A percentile compares a stretch with the other conserved stretches of the same genome.
phyloP scores from a whole-genome alignment of 306 rosid genomes.

The Vachellia collinsii region DNA sequence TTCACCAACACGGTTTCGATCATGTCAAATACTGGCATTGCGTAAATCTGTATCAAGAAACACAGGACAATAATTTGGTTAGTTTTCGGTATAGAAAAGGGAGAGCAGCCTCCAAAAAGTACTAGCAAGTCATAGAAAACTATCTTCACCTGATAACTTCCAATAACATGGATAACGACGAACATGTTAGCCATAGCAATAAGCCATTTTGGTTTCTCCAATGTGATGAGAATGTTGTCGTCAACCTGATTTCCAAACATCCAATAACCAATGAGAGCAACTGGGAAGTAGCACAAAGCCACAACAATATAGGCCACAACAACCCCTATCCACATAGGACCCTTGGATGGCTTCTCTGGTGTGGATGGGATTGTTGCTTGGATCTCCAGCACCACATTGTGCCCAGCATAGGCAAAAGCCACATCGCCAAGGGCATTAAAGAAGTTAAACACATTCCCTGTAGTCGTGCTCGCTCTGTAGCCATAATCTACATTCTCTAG shows the following conservation, averaged over 20 bases:
- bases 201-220: slow-evolving; percentile 77
- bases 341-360: slow-evolving; percentile 87
- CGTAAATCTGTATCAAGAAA: slow-evolving; percentile 55
- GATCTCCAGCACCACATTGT: slow-evolving; percentile 90
- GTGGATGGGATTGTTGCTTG: slow-evolving; percentile 97
- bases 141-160: slow-evolving; percentile 84
- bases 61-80: neutral
- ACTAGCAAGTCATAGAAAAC: neutral
- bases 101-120: neutral
- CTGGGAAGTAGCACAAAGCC: slow-evolving; percentile 94
- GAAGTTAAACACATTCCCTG: slow-evolving; percentile 68
- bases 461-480: slow-evolving; percentile 45
- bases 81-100: neutral
- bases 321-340: slow-evolving; percentile 96
- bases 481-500: slow-evolving; percentile 60
- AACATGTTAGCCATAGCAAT: slow-evolving; percentile 84
- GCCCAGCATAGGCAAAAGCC: slow-evolving; percentile 96
- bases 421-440: slow-evolving; percentile 73
- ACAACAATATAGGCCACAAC: slow-evolving; percentile 80
- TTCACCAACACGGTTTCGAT: slow-evolving; percentile 74
- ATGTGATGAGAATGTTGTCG: slow-evolving; percentile 64
- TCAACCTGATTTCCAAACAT: slow-evolving; percentile 66
- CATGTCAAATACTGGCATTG: slow-evolving; percentile 97
- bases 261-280: slow-evolving; percentile 77
- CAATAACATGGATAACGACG: slow-evolving; percentile 90